These are phyloP conservation scores for Trichoderma atrobrunneum DNA, from an alignment of 2,329 filamentous ascomycete genomes.

Conservation along the genomic window DNA sequence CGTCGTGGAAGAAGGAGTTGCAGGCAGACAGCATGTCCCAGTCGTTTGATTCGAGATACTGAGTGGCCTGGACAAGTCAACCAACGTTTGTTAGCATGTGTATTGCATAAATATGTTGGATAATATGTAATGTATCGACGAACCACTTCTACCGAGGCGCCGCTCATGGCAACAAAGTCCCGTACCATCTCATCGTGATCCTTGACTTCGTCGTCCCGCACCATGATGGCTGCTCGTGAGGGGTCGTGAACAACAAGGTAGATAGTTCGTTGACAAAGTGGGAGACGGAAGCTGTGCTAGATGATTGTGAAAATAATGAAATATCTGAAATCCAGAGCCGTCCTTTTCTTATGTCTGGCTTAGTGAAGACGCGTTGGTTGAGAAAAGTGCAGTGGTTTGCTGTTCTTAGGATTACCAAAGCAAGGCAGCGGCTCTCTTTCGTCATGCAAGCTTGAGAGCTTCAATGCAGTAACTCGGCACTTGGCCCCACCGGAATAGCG, in stretches of 20 bases:
- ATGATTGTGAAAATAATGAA: not conserved
- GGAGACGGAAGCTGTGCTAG: not conserved
- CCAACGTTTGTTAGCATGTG: not conserved
- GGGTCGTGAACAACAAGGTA: not conserved
- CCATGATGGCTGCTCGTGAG: conserved; percentile 28
- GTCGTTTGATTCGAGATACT: conserved; percentile 61
- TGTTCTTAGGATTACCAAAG: conserved; percentile 14
- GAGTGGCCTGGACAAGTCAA: conserved; percentile 52
- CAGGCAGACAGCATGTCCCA: conserved; percentile 66
- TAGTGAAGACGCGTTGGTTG: not conserved
- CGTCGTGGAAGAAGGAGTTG: conserved; percentile 59
- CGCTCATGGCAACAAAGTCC: conserved; percentile 31
- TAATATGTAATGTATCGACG: not conserved
- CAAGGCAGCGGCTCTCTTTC: conserved; percentile 23
- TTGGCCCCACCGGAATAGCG: conserved; percentile 31
- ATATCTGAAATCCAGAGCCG: too few species aligned
- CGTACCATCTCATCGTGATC: conserved; percentile 28
- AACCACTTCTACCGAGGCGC: conserved; percentile 31
- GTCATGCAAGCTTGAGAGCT: conserved; percentile 21
- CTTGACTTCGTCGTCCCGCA: conserved; percentile 24
- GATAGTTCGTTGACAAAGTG: not conserved
- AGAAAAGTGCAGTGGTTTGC: not conserved
- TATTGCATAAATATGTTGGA: not conserved
- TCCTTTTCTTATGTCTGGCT: not conserved
- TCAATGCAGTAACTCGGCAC: not conserved